A percentile compares a stretch with the other conserved stretches of the same genome.
Conservation (phyloP, 306 rosid species). For the Prunus salicina region DNA sequence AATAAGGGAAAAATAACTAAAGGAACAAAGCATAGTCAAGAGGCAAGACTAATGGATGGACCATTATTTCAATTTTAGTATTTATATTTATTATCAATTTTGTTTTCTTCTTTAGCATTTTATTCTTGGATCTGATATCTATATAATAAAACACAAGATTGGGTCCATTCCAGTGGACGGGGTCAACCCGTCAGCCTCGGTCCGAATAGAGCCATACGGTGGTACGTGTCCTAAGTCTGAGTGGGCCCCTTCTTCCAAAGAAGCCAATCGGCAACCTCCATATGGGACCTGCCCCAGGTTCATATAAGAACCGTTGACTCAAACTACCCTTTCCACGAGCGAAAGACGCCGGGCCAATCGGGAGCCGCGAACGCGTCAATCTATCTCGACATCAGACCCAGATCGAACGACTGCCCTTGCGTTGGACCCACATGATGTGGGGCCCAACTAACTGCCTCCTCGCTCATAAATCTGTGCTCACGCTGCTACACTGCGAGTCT, state of each 20-base stretch:
- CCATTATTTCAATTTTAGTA: not conserved
- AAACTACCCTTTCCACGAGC: slow-evolving; percentile 30
- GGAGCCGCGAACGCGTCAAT: slow-evolving; percentile 40
- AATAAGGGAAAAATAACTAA: not conserved
- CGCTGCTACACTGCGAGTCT: not conserved
- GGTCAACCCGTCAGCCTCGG: slow-evolving; percentile 34
- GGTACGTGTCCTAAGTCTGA: not conserved
- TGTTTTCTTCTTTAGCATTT: not conserved
- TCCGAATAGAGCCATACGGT: slow-evolving; percentile 5
- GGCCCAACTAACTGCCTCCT: not conserved
- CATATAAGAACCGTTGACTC: slow-evolving; percentile 39
- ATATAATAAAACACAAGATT: not conserved
- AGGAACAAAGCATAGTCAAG: not conserved
- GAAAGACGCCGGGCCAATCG: slow-evolving; percentile 44
- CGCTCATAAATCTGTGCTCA: not conserved
- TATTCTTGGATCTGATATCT: not conserved
- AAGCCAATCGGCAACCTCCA: not conserved
- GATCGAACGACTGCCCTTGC: slow-evolving; percentile 1
- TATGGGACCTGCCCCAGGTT: too few species aligned
- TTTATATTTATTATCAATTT: not conserved
- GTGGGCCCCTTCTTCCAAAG: not conserved
- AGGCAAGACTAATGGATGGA: not conserved
- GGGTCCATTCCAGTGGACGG: not conserved
- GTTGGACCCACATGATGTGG: not conserved
- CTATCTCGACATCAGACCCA: slow-evolving; percentile 2